These are phyloP conservation scores for Fusarium anthophilum DNA, from an alignment of 2,329 filamentous ascomycete species.

Conservation along the genomic window DNA sequence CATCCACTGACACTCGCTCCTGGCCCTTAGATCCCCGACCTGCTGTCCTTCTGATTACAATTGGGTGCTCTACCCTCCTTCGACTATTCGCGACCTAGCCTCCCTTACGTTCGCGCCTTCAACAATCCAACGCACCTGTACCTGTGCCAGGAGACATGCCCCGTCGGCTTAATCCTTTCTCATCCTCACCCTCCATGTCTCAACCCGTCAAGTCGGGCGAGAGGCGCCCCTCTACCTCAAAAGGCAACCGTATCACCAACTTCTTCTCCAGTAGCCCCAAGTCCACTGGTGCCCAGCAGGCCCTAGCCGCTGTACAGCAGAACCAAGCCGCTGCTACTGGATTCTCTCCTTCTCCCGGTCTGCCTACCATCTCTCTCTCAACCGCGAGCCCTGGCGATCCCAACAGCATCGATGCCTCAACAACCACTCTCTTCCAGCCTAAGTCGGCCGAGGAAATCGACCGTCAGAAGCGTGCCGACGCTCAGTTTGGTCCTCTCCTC, in stretches of 20 bases:
- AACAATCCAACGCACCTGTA: constrained; percentile 22
- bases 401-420: constrained; percentile 76
- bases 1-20: constrained; percentile 21
- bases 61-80: constrained; percentile 6
- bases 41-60: neutral
- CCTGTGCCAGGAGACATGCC: constrained; percentile 60
- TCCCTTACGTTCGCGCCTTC: constrained; percentile 10
- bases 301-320: constrained; percentile 74
- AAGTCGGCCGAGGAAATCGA: constrained; percentile 85
- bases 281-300: constrained; percentile 73
- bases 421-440: constrained; percentile 85
- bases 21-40: constrained; percentile 8
- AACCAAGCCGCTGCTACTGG: constrained; percentile 61
- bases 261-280: constrained; percentile 86
- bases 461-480: constrained; percentile 79
- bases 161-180: constrained; percentile 68
- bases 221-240: constrained; percentile 69
- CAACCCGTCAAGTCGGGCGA: constrained; percentile 61
- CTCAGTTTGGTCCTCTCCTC: constrained; percentile 89
- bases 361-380: constrained; percentile 92
- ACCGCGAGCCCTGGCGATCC: constrained; percentile 80
- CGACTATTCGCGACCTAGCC: constrained; percentile 9
- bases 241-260: constrained; percentile 80
- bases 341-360: constrained; percentile 76
- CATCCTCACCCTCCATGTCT: constrained; percentile 59